Evolutionary conservation across 1,284 basidiomycete genomes (phyloP).

Genomic region (Ustilago esculenta): DNA sequence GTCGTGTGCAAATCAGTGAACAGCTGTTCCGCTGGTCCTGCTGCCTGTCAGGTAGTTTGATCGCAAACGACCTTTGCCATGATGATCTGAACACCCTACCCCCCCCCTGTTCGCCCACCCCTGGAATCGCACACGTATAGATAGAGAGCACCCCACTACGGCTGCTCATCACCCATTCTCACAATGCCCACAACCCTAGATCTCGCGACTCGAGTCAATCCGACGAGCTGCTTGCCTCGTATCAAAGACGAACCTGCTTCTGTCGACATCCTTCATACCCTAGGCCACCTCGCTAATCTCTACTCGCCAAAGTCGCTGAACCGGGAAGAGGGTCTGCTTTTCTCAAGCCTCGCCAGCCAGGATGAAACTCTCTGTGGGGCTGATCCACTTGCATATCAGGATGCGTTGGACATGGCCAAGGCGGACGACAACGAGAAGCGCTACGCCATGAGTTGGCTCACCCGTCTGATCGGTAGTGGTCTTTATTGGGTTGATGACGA

Average conservation of each 20-base stretch:
- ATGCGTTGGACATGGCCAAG: conserved; percentile 31
- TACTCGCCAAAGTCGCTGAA: conserved; percentile 39
- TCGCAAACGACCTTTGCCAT: neutral
- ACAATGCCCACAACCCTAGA: conserved; percentile 4
- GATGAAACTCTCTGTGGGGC: neutral
- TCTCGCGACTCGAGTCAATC: conserved; percentile 6
- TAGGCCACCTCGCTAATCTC: conserved; percentile 24
- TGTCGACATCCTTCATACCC: conserved; percentile 6
- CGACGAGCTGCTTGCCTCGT: conserved; percentile 38
- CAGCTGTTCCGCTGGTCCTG: neutral
- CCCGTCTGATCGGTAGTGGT: conserved; percentile 41
- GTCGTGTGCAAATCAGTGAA: neutral
- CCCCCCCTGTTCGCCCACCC: neutral
- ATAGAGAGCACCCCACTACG: neutral
- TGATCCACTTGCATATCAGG: neutral
- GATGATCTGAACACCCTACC: neutral
- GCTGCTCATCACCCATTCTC: neutral
- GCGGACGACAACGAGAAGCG: conserved; percentile 39
- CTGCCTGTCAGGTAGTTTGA: neutral
- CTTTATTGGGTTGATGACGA: conserved; percentile 38
- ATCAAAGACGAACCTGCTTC: conserved; percentile 20
- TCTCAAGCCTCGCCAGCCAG: too few species aligned
- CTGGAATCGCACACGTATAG: neutral
- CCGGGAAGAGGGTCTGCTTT: neutral
- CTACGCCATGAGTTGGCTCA: conserved; percentile 47